Base-by-base conservation (phyloP, 2,329 filamentous ascomycete genomes). In the Bertia moriformis region DNA sequence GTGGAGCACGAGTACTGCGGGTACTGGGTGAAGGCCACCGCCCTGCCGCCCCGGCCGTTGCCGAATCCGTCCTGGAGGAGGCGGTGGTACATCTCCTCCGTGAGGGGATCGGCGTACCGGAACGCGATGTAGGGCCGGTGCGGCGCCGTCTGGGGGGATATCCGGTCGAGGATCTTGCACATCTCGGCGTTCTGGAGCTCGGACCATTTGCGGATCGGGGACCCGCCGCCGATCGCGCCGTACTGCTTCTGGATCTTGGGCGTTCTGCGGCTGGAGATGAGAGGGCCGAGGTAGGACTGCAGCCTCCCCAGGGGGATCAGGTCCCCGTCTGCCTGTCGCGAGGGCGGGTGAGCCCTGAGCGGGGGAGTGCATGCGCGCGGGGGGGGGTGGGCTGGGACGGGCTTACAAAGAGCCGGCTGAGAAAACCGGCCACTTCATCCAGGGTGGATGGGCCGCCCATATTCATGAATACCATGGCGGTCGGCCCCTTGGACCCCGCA, bases 51-150 rank as follows among this genome's bases (percentile, higher is more conserved):
- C 43, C 77, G 84, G 3, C 89, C 88, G 40, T 78, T 75, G 10
- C 88, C 89, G 54, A 96, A 94, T 0, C 91, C 91, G 55, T 98
- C 91, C 5, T 75, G 77, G 18, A 98, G 63, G 45, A 98, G 60
- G 50, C 74, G 72, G 40, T 73, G 69, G 57, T 98, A 96, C 76
- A 88, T 94, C 49, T 93, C 78, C 62, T 96, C 91, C 2, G 91
- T 98, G 53, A 98, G 61, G 1, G 91, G 91, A 44, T 88, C 71
- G 14, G 91, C 89, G 54, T 98, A 98, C 45, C 91, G 83, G 58
- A 98, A 98, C 13, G 91, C 89, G 37, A 96, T 86, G 53, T 98
- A 98, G 7, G 91, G 91, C 58, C 91, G 95, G 57, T 98, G 91
- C 4, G 91, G 91, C 3, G 91, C 91, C 1, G 88, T 95, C 54